Evolutionary conservation across 75 land plant species (phyloP), one percentile per base, ranked within the genome.

Genomic region (Pseudotsuga menziesii): DNA sequence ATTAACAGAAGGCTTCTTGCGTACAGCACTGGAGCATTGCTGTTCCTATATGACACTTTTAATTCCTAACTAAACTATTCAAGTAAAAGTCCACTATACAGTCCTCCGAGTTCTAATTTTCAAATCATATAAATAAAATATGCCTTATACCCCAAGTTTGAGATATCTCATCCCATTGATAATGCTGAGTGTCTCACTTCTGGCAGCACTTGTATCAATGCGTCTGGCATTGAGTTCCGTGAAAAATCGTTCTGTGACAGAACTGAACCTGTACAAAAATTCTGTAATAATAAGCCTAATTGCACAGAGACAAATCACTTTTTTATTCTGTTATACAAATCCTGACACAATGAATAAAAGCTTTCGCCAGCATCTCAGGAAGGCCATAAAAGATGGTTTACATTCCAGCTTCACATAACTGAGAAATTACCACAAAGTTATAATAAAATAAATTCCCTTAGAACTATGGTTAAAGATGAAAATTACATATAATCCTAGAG

Each of bases 121-220:
- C 41, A 29, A 78, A 78, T 11, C 52, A 56, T 71, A 17, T 57
- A 67, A 13, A 15, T 56, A 57, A 63, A 57, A 39, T 23, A 16
- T 19, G 25, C 74, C 58, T 61, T 86, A 57, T 85, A 97, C 99
- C 87, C 98, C 99, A 54, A 97, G 88, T 80, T 95, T 97, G n/a
- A 97, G 90, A 81, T 94, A 97, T 77, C 99, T 95, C 98, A 97
- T 92, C 58, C 99, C 99, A 83, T 95, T 92, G 36, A 97, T 97
- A 77, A 97, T 94, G 84, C 98, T 97, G 19, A 97, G 86, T 20
- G 98, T 92, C 82, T 97, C 98, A 83, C 92, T 94, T 77, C 99
- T 85, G 4, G 95, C 90, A 84, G 83, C 82, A 77, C 80, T 89
- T 59, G 91, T 92, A 62, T 97, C 99, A 82, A 90, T 88, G 19